A percentile compares a stretch with the other conserved stretches of the same genome.
These are phyloP conservation scores for Spinellus fusiger DNA, from an alignment of 192 early-diverging fungal species.

Conservation along the genomic window DNA sequence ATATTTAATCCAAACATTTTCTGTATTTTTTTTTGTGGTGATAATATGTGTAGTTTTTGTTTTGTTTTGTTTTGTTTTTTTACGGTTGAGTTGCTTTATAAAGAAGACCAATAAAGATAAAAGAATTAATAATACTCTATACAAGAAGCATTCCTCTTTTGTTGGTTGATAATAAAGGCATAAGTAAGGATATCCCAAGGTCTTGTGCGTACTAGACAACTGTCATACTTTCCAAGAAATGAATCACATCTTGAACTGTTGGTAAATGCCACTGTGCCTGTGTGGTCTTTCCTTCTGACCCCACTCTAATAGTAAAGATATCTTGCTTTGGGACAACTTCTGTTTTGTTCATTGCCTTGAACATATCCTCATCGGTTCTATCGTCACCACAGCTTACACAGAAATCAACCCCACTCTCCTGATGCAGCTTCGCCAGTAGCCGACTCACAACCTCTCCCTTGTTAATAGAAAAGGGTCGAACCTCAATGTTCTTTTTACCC, in stretches of 20 bases:
- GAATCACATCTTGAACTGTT: constrained; percentile 2
- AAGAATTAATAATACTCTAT: too few relatives aligned
- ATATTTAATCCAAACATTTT: constrained; percentile 13
- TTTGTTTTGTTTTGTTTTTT: too few relatives aligned
- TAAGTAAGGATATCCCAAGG: too few relatives aligned
- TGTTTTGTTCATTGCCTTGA: constrained; percentile 45
- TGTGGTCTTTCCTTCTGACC: constrained; percentile 1
- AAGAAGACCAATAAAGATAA: too few relatives aligned
- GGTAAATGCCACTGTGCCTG: neutral
- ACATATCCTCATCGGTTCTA: constrained; percentile 99
- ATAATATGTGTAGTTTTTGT: too few relatives aligned
- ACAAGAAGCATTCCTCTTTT: too few relatives aligned
- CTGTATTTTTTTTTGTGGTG: too few relatives aligned
- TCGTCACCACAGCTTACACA: constrained; percentile 96
- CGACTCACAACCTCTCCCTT: constrained; percentile 98
- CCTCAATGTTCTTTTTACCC: constrained; percentile 98
- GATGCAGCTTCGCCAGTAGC: constrained; percentile 55
- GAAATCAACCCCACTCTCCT: constrained; percentile 59
- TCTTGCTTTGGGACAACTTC: neutral
- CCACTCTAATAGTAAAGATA: neutral
- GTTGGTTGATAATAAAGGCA: too few relatives aligned
- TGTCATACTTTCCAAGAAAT: constrained; percentile 8
- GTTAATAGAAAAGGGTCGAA: constrained; percentile 86
- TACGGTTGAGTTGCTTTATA: too few relatives aligned
- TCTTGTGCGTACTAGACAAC: too few relatives aligned